Evolutionary conservation across 371 early-diverging fungal species (phyloP), one percentile per base, ranked within the genome.

Genomic region (Rhizopus arrhizus): DNA sequence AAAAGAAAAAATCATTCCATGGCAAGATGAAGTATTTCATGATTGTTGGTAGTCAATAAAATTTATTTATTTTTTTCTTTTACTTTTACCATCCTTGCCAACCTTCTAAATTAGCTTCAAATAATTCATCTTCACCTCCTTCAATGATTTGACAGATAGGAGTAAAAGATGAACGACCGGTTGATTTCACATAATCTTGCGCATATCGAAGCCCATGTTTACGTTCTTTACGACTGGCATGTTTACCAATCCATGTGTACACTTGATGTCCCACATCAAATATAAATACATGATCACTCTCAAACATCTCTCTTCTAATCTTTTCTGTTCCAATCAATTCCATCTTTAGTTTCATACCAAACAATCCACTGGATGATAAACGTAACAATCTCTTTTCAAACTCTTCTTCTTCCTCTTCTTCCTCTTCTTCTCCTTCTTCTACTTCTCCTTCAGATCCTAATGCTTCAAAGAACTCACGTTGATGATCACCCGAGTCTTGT

Each of bases 101-200:
- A 29, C 75, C 80, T 65, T 77, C 75, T 35, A 77, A 64, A 38
- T 62, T 70, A 36, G 74, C 59, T 51, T 85, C 81, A 61, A 86
- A 83, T 47, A 85, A 68, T 54, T 75, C 74, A 57, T 86, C 81
- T 58, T 85, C 85, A 28, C 80, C 85, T 7, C 89, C 91, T 66
- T 92, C 89, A 31, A 88, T 38, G 6, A 92, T 70, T 32, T 85
- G 85, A 60, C 87, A 76, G 56, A 91, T 83, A 50, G 89, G 89
- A 4, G 85, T 80, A 36, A 76, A 78, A 36, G 78, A 35, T 5
- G 89, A 78, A 33, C 84, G 76, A 35, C 72, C 71, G 29, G 74
- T 57, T 11, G 66, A 57, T 61, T 79, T 77, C 53, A 88, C 68
- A 67, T 88, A 87, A 42, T 81, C 74, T 53, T 88, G 81, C 11